Evolutionary conservation across 225 moss, liverwort and hornwort genomes (phyloP).

Genomic region (Rhytidiadelphus loreus): DNA sequence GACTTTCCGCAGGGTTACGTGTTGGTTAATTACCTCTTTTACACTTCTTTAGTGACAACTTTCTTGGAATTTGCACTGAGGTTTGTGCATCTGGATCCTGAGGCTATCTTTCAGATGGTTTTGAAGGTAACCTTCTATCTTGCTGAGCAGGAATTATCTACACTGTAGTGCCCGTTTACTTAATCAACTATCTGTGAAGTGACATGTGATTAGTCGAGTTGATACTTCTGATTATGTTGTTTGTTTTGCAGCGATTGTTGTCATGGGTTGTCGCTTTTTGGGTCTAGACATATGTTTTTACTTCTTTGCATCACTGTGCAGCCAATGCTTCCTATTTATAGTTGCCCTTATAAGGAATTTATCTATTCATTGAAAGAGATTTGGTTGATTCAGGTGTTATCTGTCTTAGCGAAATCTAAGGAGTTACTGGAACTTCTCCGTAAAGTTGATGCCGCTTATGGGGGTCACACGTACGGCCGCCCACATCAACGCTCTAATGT

Average conservation of each 20-base stretch:
- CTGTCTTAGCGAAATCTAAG: slow-evolving; percentile 43
- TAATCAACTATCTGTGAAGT: background rate
- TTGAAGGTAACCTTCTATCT: slow-evolving; percentile 31
- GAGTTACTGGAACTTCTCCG: slow-evolving; percentile 45
- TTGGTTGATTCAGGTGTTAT: slow-evolving; percentile 31
- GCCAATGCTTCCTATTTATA: background rate
- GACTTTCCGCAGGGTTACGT: slow-evolving; percentile 38
- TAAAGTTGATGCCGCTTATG: slow-evolving; percentile 45
- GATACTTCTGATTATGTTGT: background rate
- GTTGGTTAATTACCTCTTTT: slow-evolving; percentile 48
- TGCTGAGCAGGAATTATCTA: background rate
- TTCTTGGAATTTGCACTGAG: slow-evolving; percentile 54
- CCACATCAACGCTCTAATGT: slow-evolving; percentile 26
- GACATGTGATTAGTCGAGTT: background rate
- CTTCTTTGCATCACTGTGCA: background rate
- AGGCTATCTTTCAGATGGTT: slow-evolving; percentile 53
- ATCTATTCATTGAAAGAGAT: background rate
- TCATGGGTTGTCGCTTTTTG: background rate
- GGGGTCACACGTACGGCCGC: slow-evolving; percentile 29
- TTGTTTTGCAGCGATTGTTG: background rate
- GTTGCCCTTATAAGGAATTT: background rate
- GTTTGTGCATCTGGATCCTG: slow-evolving; percentile 52
- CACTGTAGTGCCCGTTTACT: background rate
- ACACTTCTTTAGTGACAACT: slow-evolving; percentile 41
- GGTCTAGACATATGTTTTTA: background rate